Evolutionary conservation across 768 basidiomycete genomes (phyloP), one percentile per base, ranked within the genome.

Genomic region (Rhodotorula babjevae): DNA sequence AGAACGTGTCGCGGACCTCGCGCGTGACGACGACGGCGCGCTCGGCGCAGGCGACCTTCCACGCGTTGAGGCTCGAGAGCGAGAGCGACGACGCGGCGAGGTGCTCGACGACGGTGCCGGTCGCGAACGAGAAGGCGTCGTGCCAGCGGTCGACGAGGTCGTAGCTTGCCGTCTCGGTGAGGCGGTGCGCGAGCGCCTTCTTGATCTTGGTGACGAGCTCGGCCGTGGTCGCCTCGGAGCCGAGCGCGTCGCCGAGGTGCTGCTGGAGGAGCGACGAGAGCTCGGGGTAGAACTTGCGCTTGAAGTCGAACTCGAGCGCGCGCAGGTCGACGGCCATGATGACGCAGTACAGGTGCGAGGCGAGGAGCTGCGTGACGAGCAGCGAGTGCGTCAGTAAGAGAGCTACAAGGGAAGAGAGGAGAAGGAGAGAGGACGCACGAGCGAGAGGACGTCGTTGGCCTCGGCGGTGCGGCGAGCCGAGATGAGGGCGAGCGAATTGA

Each of bases 401-500:
- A 0, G 6, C 44, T 46, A 12, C 8, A 14, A 19, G 23, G 19
- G 1, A 40, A 25, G 15, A 8, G 16, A 10, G 29, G 27, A n/a
- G 18, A 15, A 11, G n/a, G 3, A 25, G 19, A 16, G 27, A 18
- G 16, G n/a, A 56, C 76, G 63, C 36, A 79, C 78, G 75, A 91
- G 84, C 5, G 90, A 87, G 63, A 92, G 84, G 6, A 92, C 88
- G 70, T 93, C 90, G 25, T 91, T 84, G 23, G 92, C 86, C 77
- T 86, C 86, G 76, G 91, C 83, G 1, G 92, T 92, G 40, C 88
- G 88, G 52, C 92, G 87, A 33, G 87, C 90, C 27, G 91, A 92
- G 65, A 93, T 87, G 74, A 93, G 83, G 0, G 92, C 92, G 66
- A 93, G 84, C 11, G 91, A 92, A 80, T 93, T 93, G 81, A 93